phyloP scores from a whole-genome alignment of 78 protist species.

The Parvularia atlantis region DNA sequence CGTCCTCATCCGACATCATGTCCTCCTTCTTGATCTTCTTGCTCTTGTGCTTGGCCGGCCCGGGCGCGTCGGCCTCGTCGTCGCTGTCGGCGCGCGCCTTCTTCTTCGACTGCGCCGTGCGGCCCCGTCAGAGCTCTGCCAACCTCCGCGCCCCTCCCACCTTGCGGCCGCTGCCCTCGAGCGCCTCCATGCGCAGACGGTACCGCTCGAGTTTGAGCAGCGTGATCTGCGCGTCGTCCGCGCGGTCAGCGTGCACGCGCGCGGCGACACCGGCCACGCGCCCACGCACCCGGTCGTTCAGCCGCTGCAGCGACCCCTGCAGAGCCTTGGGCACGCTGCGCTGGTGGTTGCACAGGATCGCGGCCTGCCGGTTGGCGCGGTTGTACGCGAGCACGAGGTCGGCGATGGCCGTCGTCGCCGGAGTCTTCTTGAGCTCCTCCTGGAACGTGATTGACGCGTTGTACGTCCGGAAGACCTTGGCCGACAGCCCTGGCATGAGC shows the following conservation, averaged over 20 bases:
- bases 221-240: not conserved
- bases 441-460: slow-evolving; percentile 93
- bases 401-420: slow-evolving; percentile 8
- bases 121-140: not conserved
- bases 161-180: not conserved
- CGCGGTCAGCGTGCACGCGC: not conserved
- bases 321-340: slow-evolving; percentile 59
- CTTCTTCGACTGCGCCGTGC: not conserved
- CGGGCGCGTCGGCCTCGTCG: slow-evolving; percentile 10
- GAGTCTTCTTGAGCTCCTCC: slow-evolving; percentile 32
- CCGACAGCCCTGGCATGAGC: slow-evolving; percentile 86
- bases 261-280: too few relatives aligned
- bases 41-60: slow-evolving; percentile 10
- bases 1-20: too few relatives aligned
- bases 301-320: slow-evolving; percentile 18
- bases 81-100: not conserved
- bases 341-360: slow-evolving; percentile 98
- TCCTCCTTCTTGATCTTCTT: slow-evolving; percentile 19
- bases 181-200: not conserved
- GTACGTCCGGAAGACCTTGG: slow-evolving; percentile 99
- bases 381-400: slow-evolving; percentile 75
- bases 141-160: not conserved
- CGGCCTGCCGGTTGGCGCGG: slow-evolving; percentile 87
- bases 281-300: slow-evolving; percentile 25
- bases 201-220: not conserved